phyloP scores from a whole-genome alignment of 2,329 filamentous ascomycete genomes.

The Colletotrichum lindemuthianum region DNA sequence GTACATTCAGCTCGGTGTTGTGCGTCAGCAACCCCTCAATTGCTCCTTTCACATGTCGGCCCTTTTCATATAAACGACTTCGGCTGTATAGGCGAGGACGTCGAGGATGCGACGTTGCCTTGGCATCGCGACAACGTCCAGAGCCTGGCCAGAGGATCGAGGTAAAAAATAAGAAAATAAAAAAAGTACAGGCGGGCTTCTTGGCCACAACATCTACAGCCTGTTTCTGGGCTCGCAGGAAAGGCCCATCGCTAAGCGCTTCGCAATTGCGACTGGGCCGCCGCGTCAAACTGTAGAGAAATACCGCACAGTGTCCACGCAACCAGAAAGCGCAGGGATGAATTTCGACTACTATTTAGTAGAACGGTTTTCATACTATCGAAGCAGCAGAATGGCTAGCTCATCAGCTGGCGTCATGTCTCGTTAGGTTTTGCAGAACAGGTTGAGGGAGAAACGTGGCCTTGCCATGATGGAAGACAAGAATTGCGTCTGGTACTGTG shows the following conservation, averaged over 20 bases:
- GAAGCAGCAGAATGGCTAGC: background rate
- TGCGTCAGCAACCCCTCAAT: too few relatives aligned
- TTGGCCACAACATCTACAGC: background rate
- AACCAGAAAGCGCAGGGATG: too few relatives aligned
- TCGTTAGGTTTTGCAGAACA: background rate
- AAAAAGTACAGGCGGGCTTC: background rate
- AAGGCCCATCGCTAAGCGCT: conserved; percentile 5
- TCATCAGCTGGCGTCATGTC: background rate
- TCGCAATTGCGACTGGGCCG: conserved; percentile 13
- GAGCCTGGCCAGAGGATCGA: background rate
- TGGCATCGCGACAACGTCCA: too few relatives aligned
- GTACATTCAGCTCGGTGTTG: too few relatives aligned
- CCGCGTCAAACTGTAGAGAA: background rate
- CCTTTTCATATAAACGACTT: too few relatives aligned
- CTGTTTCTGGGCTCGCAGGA: background rate
- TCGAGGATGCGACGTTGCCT: too few relatives aligned
- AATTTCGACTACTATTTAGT: background rate
- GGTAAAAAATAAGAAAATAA: background rate
- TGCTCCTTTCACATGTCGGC: too few relatives aligned
- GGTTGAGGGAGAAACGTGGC: conserved; percentile 6
- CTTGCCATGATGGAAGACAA: conserved; percentile 6
- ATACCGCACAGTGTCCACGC: background rate
- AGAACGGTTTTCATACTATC: conserved; percentile 10
- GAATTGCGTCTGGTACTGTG: conserved; percentile 7
- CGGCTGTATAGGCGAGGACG: too few relatives aligned